A percentile compares a stretch with the other conserved stretches of the same genome.
Conservation (phyloP, 2,329 filamentous ascomycete species). For the Penicillium sp. region DNA sequence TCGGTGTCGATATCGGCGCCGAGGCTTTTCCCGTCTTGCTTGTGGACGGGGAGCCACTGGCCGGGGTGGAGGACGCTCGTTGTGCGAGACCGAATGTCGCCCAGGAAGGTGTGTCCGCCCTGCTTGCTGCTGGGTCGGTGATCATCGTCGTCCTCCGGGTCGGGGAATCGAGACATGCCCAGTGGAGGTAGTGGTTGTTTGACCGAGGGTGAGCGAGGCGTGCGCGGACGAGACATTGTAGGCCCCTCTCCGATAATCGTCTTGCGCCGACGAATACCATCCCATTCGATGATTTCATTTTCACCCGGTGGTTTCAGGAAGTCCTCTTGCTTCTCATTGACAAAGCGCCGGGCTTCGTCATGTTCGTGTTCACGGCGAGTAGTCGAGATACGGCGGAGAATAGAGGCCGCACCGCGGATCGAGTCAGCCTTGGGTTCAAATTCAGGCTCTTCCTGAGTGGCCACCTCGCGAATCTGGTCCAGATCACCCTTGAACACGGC, state of each 20-base stretch:
- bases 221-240: conserved; percentile 45
- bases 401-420: conserved; percentile 85
- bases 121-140: conserved; percentile 32
- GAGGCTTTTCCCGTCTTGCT: conserved; percentile 33
- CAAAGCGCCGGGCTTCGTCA: conserved; percentile 75
- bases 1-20: conserved; percentile 61
- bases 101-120: conserved; percentile 39
- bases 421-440: conserved; percentile 95
- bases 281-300: conserved; percentile 83
- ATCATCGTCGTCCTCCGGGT: conserved; percentile 58
- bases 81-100: conserved; percentile 41
- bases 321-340: conserved; percentile 74
- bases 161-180: conserved; percentile 84
- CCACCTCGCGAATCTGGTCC: conserved; percentile 92
- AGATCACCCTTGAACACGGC: conserved; percentile 91
- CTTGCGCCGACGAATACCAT: conserved; percentile 77
- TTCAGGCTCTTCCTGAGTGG: conserved; percentile 93
- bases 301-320: conserved; percentile 75
- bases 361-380: conserved; percentile 76
- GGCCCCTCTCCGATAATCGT: conserved; percentile 55
- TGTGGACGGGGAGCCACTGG: conserved; percentile 38
- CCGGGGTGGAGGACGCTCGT: conserved; percentile 39
- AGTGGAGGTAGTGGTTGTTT: conserved; percentile 71
- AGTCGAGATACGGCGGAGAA: conserved; percentile 78
- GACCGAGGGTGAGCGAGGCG: conserved; percentile 35